Evolutionary conservation across 805 yeast genomes (phyloP), one percentile per base, ranked within the genome.

Genomic region (Tetrapisispora namnaoensis): DNA sequence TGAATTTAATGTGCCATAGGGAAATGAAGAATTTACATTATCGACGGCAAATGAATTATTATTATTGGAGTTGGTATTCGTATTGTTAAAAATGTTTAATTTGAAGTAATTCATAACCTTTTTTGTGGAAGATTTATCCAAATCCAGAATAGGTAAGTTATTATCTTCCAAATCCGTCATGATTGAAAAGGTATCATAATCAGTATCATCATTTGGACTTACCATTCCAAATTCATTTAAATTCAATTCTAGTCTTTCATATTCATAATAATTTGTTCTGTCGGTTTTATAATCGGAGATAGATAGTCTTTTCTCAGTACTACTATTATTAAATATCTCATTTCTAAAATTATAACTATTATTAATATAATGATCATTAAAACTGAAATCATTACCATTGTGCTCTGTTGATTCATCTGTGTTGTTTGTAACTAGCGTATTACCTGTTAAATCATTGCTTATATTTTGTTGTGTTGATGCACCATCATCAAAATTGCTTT

Each of bases 361-460:
- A 18, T n/a, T 40, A 16, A 37, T 43, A 18, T 49, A 44, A 18
- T 45, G 11, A 17, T 46, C 40, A 35, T 18, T 38, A 20, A 30
- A 42, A 30, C 20, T 42, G 30, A 42, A 42, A 18, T 42, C 28
- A 20, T 20, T 28, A 9, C 30, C 18, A 30, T 17, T 28, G n/a
- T 7, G 18, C 13, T 32, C 13, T 3, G 37, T 37, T 36, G 44
- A 34, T 16, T 28, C 18, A 17, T 18, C 40, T 8, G 42, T 48
- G 6, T 48, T 44, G 9, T 53, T 55, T 13, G 55, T 53, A 16
- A 53, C 55, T 49, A 63, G 47, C 4, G 67, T 63, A 42, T 61
- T 63, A 34, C 67, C 67, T 2, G 67, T 63, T 28, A 62, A 50
- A 48, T 62, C 61, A 49, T 61, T 60, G 18, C 54, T 54, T 14